Evolutionary conservation across 495 filamentous ascomycete genomes (phyloP).

Genomic region (Neurospora intermedia): DNA sequence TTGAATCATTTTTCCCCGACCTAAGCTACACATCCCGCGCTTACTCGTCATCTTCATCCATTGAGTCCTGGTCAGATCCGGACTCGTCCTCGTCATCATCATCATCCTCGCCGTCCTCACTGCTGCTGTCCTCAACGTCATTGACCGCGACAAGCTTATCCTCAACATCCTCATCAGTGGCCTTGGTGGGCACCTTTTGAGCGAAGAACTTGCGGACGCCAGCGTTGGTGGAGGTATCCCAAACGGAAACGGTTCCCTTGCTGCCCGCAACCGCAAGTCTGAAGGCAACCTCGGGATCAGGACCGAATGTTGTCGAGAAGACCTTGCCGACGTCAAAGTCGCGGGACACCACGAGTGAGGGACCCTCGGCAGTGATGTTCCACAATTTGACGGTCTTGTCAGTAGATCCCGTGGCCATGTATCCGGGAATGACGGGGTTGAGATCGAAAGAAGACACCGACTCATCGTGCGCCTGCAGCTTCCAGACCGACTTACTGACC

Average conservation of each 20-base stretch:
- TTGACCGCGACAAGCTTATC: constrained; percentile 69
- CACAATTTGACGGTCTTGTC: constrained; percentile 95
- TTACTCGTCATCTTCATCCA: constrained; percentile 65
- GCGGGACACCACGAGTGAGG: constrained; percentile 80
- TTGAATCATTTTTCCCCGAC: neutral
- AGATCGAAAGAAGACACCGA: constrained; percentile 93
- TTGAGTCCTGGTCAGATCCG: constrained; percentile 77
- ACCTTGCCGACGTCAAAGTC: constrained; percentile 91
- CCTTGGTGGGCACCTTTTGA: constrained; percentile 44
- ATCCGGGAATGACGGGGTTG: constrained; percentile 79
- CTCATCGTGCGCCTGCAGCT: constrained; percentile 87
- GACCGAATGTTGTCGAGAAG: constrained; percentile 81
- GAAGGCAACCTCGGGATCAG: constrained; percentile 82
- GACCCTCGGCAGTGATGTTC: constrained; percentile 71
- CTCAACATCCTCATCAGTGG: constrained; percentile 47
- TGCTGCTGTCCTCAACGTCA: constrained; percentile 50
- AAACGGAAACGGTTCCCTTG: constrained; percentile 86
- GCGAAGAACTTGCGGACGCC: constrained; percentile 85
- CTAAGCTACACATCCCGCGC: neutral
- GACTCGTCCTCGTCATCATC: constrained; percentile 43
- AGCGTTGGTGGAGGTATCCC: constrained; percentile 92
- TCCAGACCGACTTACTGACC: constrained; percentile 78
- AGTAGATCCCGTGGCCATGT: constrained; percentile 81
- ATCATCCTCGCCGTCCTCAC: constrained; percentile 43
- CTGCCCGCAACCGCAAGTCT: constrained; percentile 86